A percentile compares a stretch with the other conserved stretches of the same genome.
These are phyloP conservation scores for Myxozyma monticola DNA, from an alignment of 805 yeast genomes.

Conservation along the genomic window DNA sequence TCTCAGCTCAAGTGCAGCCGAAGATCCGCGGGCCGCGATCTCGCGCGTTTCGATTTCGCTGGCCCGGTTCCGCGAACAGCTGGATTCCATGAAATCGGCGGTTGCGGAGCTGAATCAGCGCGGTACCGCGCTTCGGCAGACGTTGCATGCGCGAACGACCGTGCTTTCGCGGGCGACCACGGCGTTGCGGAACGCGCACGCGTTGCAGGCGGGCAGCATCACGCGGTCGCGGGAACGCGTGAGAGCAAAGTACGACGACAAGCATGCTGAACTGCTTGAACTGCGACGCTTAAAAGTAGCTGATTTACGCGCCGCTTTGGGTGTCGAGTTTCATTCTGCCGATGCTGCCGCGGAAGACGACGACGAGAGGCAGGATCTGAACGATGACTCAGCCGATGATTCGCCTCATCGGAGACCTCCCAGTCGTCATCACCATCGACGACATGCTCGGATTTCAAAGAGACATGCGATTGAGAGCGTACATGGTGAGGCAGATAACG, in stretches of 20 bases:
- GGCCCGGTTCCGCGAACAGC: slow-evolving; percentile 4
- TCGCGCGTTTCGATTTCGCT: background rate
- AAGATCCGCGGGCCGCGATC: background rate
- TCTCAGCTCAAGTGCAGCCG: background rate
- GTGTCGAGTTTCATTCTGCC: background rate
- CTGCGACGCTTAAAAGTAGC: background rate
- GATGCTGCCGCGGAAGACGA: too few relatives aligned
- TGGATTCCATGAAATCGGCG: background rate
- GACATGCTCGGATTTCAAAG: background rate
- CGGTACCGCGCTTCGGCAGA: background rate
- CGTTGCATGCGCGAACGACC: slow-evolving; percentile 1
- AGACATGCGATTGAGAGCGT: background rate
- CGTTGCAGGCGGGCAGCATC: slow-evolving; percentile 14
- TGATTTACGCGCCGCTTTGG: slow-evolving; percentile 3
- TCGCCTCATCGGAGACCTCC: too few relatives aligned
- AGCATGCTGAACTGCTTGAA: background rate
- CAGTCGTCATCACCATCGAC: background rate
- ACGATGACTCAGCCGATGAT: background rate
- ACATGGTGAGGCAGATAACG: background rate
- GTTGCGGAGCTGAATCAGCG: background rate
- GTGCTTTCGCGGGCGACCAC: slow-evolving; percentile 10
- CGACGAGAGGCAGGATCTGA: slow-evolving; percentile 1
- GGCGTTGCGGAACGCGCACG: slow-evolving; percentile 23
- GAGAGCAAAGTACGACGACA: too few relatives aligned
- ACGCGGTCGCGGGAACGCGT: slow-evolving; percentile 9